Conservation (phyloP, 2,329 filamentous ascomycete genomes). For the Aschersonia sp. region DNA sequence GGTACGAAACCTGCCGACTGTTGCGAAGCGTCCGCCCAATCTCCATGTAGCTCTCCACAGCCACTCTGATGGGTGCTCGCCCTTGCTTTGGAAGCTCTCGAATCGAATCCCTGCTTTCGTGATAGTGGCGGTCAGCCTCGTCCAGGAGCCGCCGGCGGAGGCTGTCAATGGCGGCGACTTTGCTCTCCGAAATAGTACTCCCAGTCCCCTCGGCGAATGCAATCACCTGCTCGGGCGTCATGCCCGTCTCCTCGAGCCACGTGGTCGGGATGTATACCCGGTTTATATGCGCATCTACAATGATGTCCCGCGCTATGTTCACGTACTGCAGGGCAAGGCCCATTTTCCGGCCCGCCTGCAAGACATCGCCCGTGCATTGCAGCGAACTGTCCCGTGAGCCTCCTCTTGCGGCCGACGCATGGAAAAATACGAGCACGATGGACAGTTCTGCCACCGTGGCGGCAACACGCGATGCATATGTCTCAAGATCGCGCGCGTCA, state of each 20-base stretch:
- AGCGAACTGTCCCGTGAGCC: constrained; percentile 10
- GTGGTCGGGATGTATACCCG: constrained; percentile 53
- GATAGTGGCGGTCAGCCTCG: constrained; percentile 46
- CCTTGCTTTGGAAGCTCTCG: constrained; percentile 44
- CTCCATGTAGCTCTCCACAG: constrained; percentile 64
- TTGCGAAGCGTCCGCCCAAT: constrained; percentile 49
- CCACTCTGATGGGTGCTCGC: constrained; percentile 49
- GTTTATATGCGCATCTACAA: constrained; percentile 46
- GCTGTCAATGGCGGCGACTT: constrained; percentile 21
- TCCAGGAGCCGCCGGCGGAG: constrained; percentile 41
- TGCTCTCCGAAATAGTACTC: background rate
- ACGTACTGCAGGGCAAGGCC: constrained; percentile 63
- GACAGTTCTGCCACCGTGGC: constrained; percentile 56
- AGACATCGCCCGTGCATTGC: constrained; percentile 22
- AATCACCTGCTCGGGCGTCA: constrained; percentile 40
- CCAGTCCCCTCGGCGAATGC: constrained; percentile 22
- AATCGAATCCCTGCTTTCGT: constrained; percentile 38
- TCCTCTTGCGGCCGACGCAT: background rate
- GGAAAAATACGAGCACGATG: background rate
- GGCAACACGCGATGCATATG: constrained; percentile 54
- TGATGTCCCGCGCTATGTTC: constrained; percentile 63
- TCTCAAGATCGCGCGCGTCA: constrained; percentile 40
- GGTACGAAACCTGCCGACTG: background rate
- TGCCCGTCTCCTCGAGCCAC: constrained; percentile 45
- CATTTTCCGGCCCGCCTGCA: constrained; percentile 47